Percentiles rank a stretch among this genome's conserved stretches.
Evolutionary conservation across 805 yeast genomes (phyloP).

Genomic region (Saturnispora sekii): DNA sequence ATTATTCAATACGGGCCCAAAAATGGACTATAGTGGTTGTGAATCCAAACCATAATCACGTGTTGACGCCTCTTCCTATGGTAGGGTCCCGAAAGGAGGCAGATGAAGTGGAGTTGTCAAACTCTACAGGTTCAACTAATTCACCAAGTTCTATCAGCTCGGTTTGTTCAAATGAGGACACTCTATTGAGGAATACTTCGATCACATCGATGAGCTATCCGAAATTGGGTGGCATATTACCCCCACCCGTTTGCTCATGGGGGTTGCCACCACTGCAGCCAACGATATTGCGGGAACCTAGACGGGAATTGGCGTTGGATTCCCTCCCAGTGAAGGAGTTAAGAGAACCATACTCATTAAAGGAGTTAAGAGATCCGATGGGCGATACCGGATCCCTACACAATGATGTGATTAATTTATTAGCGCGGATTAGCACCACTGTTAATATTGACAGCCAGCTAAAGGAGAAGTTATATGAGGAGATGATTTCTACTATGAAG

Average conservation of each 20-base stretch:
- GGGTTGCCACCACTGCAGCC: no score
- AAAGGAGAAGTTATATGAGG: slow-evolving; percentile 4
- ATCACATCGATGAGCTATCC: no score
- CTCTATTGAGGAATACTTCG: no score
- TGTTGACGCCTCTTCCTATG: slow-evolving; percentile 15
- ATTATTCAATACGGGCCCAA: slow-evolving; percentile 40
- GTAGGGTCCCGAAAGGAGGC: no score
- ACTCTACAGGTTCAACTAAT: not conserved
- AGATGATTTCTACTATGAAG: not conserved
- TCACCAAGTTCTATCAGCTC: not conserved
- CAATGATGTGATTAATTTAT: slow-evolving; percentile 2
- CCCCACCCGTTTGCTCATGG: no score
- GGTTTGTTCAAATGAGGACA: not conserved
- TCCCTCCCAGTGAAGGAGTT: not conserved
- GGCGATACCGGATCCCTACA: not conserved
- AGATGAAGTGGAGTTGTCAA: no score
- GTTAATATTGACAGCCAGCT: not conserved
- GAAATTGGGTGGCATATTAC: no score
- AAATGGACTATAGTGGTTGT: slow-evolving; percentile 55
- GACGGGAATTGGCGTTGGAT: not conserved
- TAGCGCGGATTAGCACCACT: not conserved
- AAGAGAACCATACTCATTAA: no score
- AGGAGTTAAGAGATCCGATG: no score
- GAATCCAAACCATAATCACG: slow-evolving; percentile 52
- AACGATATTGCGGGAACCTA: no score